These are phyloP conservation scores for Sarocladium brachiariae DNA, from an alignment of 2,329 filamentous ascomycete genomes.

Conservation along the genomic window DNA sequence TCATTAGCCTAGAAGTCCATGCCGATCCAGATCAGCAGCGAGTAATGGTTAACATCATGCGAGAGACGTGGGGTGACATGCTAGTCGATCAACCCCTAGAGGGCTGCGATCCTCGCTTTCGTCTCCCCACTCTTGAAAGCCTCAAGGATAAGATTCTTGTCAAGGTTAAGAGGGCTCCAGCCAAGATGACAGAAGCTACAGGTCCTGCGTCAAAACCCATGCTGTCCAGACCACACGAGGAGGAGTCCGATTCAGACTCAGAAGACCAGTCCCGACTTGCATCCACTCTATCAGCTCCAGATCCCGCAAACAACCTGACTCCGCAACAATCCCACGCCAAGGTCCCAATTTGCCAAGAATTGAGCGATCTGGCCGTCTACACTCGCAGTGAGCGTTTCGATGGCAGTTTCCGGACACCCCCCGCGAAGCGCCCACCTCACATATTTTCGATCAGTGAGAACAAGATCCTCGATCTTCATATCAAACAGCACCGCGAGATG, in stretches of 20 bases:
- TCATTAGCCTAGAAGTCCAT: conserved; percentile 90
- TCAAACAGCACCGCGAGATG: conserved; percentile 64
- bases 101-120: conserved; percentile 42
- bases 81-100: conserved; percentile 57
- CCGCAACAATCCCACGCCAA: conserved; percentile 31
- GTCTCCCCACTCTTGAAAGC: conserved; percentile 63
- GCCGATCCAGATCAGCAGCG: conserved; percentile 76
- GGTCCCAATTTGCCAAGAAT: conserved; percentile 57
- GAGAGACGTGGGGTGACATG: conserved; percentile 71
- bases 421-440: conserved; percentile 51
- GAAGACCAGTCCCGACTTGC: conserved; percentile 22
- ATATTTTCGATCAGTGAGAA: conserved; percentile 89
- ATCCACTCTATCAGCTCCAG: conserved; percentile 9
- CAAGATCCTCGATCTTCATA: conserved; percentile 53
- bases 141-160: conserved; percentile 74
- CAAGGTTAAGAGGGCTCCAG: conserved; percentile 62
- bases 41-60: conserved; percentile 91
- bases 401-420: conserved; percentile 57
- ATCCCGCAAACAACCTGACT: not conserved
- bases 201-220: conserved; percentile 17
- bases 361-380: conserved; percentile 75
- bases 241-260: conserved; percentile 37
- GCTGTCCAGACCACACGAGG: conserved; percentile 25
- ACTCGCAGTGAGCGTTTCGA: conserved; percentile 79
- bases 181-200: conserved; percentile 23